Conservation (phyloP, 345 rosid species). For the Eucalyptus virginea region DNA sequence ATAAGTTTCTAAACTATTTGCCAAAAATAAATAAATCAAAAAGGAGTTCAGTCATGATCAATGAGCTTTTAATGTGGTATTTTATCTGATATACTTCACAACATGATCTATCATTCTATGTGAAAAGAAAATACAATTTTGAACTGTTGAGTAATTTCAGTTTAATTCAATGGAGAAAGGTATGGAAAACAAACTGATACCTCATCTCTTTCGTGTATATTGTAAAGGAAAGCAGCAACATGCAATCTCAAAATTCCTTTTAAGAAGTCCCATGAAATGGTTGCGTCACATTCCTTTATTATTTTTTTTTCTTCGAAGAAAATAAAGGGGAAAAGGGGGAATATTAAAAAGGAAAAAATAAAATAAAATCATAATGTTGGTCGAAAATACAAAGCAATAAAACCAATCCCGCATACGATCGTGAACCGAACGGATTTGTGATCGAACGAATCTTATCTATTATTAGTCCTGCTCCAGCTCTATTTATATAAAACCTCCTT, state of each 20-base stretch:
- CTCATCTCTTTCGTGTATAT: not conserved
- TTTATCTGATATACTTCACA: not conserved
- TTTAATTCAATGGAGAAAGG: not conserved
- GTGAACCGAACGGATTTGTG: not conserved
- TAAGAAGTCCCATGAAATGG: not conserved
- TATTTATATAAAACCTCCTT: not conserved
- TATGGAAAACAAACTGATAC: no score
- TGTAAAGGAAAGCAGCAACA: not conserved
- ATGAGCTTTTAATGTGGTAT: no score
- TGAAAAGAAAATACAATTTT: not conserved
- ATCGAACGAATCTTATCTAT: not conserved
- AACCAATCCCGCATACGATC: not conserved
- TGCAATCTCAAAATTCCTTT: not conserved
- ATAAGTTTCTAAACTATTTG: not conserved
- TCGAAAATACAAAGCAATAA: not conserved
- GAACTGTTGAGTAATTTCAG: not conserved
- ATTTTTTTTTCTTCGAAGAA: not conserved
- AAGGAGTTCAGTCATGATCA: rapidly evolving
- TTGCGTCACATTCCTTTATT: not conserved
- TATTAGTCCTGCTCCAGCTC: not conserved
- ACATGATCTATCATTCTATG: not conserved
- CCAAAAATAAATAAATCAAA: no score
- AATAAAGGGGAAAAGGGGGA: not conserved
- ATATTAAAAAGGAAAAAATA: not conserved
- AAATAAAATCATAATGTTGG: not conserved